These are phyloP conservation scores for Kwoniella sp. DNA, from an alignment of 768 basidiomycete species.

Conservation along the genomic window DNA sequence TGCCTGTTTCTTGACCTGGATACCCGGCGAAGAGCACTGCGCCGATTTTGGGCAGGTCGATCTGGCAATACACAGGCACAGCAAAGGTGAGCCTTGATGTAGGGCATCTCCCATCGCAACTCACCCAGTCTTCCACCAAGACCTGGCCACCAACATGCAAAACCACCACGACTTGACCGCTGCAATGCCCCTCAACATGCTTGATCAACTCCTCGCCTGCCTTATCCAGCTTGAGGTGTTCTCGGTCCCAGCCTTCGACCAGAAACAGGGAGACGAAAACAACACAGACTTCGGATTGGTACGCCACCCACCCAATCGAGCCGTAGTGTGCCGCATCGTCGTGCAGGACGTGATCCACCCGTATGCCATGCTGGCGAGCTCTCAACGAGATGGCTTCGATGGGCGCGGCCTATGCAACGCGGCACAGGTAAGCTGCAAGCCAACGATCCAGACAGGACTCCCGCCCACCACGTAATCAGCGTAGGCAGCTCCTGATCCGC, in stretches of 20 bases:
- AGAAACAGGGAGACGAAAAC: slow-evolving; percentile 48
- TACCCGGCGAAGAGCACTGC: slow-evolving; percentile 45
- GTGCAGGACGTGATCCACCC: slow-evolving; percentile 40
- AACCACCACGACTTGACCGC: slow-evolving; percentile 39
- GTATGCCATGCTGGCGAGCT: slow-evolving; percentile 26
- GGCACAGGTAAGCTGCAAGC: neutral
- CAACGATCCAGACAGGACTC: neutral
- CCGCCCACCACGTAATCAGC: slow-evolving; percentile 40
- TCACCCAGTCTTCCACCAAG: slow-evolving; percentile 41
- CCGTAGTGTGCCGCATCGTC: slow-evolving; percentile 33
- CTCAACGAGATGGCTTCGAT: slow-evolving; percentile 42
- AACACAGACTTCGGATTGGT: slow-evolving; percentile 43
- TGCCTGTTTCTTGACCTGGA: slow-evolving; percentile 46
- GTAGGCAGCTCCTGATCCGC: slow-evolving; percentile 45
- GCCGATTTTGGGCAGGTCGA: slow-evolving; percentile 48
- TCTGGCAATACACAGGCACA: slow-evolving; percentile 13
- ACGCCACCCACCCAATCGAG: slow-evolving; percentile 32
- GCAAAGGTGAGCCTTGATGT: no score
- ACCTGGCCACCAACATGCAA: slow-evolving; percentile 40
- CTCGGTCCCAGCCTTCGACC: slow-evolving; percentile 46
- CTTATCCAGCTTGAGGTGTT: slow-evolving; percentile 33
- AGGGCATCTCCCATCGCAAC: no score
- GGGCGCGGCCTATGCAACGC: slow-evolving; percentile 27
- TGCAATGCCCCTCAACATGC: slow-evolving; percentile 32
- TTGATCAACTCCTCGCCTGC: slow-evolving; percentile 39